Evolutionary conservation across 768 basidiomycete species (phyloP).

Genomic region (Suillus subalutaceus): DNA sequence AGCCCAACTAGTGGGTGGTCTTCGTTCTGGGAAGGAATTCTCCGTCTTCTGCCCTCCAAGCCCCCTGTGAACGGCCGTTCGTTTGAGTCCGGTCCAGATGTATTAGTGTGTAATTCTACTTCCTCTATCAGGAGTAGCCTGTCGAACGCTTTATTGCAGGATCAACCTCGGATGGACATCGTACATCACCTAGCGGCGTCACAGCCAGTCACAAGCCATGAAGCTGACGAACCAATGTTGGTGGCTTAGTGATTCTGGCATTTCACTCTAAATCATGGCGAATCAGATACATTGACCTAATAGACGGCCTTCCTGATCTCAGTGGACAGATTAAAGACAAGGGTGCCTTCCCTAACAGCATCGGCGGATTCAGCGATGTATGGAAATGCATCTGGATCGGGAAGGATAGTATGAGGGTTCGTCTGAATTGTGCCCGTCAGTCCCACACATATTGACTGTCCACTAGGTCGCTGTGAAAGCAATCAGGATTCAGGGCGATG

Average conservation of each 20-base stretch:
- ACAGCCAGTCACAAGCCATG: neutral
- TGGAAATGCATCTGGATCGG: slow-evolving; percentile 40
- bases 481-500: neutral
- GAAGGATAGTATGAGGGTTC: neutral
- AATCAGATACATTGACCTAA: neutral
- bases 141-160: neutral
- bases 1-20: slow-evolving; percentile 1
- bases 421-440: neutral
- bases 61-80: neutral
- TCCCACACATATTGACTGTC: neutral
- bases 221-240: slow-evolving; percentile 1
- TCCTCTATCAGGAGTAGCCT: neutral
- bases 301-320: slow-evolving; percentile 7
- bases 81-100: neutral
- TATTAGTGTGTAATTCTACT: neutral
- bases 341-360: slow-evolving; percentile 36
- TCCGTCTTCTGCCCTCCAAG: neutral
- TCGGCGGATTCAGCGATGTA: slow-evolving; percentile 49
- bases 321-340: slow-evolving; percentile 21
- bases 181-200: neutral
- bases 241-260: neutral
- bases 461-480: slow-evolving; percentile 13
- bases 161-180: neutral
- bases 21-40: neutral
- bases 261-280: neutral